phyloP scores from a whole-genome alignment of 495 filamentous ascomycete species.

The Patellaria atrata region DNA sequence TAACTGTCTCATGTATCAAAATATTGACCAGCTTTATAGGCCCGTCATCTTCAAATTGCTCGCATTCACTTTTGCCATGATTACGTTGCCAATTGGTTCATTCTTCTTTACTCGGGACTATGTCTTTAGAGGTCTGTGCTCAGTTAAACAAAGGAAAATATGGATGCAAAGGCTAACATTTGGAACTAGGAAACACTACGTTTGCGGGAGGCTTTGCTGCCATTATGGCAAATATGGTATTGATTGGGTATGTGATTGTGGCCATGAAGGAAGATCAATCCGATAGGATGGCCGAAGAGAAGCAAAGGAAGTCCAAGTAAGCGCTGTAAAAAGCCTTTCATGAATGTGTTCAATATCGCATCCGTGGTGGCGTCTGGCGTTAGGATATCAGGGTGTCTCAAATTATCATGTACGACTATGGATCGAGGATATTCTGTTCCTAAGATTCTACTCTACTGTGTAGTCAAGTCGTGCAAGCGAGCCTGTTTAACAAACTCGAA shows the following conservation, averaged over 20 bases:
- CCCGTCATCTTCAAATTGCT: slow-evolving; percentile 81
- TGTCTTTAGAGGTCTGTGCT: slow-evolving; percentile 53
- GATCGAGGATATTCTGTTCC: too few relatives aligned
- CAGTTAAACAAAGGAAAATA: slow-evolving; percentile 1
- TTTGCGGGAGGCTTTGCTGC: slow-evolving; percentile 75
- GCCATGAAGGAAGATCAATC: slow-evolving; percentile 78
- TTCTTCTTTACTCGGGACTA: slow-evolving; percentile 71
- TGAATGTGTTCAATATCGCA: too few relatives aligned
- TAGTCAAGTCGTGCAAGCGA: too few relatives aligned
- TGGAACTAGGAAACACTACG: slow-evolving; percentile 61
- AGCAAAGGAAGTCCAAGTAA: slow-evolving; percentile 50
- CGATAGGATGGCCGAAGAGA: slow-evolving; percentile 46
- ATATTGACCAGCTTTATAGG: slow-evolving; percentile 32
- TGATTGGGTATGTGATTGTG: slow-evolving; percentile 81
- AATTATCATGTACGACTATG: too few relatives aligned
- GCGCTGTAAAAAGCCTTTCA: slow-evolving; percentile 26
- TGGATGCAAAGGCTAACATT: neutral
- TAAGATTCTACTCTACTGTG: too few relatives aligned
- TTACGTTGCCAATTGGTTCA: slow-evolving; percentile 63
- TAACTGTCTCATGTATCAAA: neutral
- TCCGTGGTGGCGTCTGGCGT: too few relatives aligned
- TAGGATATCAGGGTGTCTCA: too few relatives aligned
- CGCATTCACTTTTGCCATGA: slow-evolving; percentile 82
- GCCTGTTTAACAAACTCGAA: too few relatives aligned
- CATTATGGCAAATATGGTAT: slow-evolving; percentile 76